Conservation (phyloP, 2,329 filamentous ascomycete genomes). For the Penicillium sp. region DNA sequence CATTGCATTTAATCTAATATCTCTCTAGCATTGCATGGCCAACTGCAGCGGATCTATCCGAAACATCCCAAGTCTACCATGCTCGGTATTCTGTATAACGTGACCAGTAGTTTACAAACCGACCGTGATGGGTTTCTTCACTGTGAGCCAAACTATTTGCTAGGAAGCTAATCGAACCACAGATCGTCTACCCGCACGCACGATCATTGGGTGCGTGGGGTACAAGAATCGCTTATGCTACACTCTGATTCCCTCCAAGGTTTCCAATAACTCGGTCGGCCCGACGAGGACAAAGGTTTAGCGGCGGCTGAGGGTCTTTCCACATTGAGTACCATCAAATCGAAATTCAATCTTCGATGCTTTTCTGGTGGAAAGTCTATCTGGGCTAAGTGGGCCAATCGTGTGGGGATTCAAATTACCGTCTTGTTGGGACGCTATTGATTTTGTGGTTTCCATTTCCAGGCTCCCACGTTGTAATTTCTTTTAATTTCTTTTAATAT, state of each 20-base stretch:
- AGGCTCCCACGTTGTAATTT: background rate
- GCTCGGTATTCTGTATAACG: background rate
- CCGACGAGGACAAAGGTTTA: constrained; percentile 1
- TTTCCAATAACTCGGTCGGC: background rate
- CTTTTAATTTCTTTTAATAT: no score
- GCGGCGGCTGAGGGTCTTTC: constrained; percentile 17
- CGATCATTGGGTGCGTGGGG: background rate
- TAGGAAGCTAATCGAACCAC: background rate
- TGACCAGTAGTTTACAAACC: background rate
- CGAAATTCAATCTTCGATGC: background rate
- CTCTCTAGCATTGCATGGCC: background rate
- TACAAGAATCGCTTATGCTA: background rate
- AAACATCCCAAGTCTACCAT: background rate
- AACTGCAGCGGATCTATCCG: constrained; percentile 14
- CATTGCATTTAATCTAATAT: background rate
- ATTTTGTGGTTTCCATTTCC: background rate
- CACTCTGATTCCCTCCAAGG: background rate
- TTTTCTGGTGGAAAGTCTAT: constrained; percentile 13
- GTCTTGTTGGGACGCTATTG: background rate
- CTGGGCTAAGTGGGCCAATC: constrained; percentile 8
- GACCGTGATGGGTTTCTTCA: background rate
- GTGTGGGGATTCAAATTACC: background rate
- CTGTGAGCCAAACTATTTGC: background rate
- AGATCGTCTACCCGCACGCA: background rate
- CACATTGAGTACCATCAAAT: background rate